Conservation (phyloP, 768 basidiomycete genomes). For the Hypholoma fasciculare region DNA sequence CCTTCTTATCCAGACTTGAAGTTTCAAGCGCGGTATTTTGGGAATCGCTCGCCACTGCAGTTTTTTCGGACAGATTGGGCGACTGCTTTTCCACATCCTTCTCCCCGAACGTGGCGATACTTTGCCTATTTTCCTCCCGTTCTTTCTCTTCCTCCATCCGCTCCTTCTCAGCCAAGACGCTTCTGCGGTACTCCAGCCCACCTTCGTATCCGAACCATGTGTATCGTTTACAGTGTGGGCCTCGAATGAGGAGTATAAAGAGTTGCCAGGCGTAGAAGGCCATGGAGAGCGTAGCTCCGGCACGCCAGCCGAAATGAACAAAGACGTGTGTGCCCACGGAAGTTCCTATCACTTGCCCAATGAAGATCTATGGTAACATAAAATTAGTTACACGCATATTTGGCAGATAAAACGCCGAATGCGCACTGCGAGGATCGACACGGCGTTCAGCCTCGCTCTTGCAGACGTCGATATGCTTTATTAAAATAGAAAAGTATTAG, state of each 20-base stretch:
- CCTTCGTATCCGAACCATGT: constrained; percentile 71
- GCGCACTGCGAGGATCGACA: constrained; percentile 67
- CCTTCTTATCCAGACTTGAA: background rate
- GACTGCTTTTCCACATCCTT: background rate
- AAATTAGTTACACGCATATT: background rate
- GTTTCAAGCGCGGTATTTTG: background rate
- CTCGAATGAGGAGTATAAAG: constrained; percentile 58
- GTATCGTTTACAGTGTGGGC: constrained; percentile 59
- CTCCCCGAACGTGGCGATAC: background rate
- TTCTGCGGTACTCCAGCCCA: constrained; percentile 45
- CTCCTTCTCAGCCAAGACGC: constrained; percentile 23
- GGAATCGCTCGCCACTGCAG: background rate
- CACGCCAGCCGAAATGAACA: constrained; percentile 67
- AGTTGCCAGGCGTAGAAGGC: constrained; percentile 60
- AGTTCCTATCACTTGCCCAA: constrained; percentile 85
- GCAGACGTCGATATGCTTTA: constrained; percentile 45
- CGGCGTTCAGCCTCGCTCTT: constrained; percentile 73
- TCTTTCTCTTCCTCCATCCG: constrained; percentile 7
- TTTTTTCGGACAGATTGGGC: background rate
- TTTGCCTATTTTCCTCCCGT: background rate
- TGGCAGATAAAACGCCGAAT: background rate
- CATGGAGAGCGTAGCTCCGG: constrained; percentile 60
- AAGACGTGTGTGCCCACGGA: constrained; percentile 74
- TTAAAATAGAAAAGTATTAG: background rate
- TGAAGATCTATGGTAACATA: constrained; percentile 46